These are phyloP conservation scores for Cubamyces lactineus DNA, from an alignment of 768 basidiomycete species.

Conservation along the genomic window DNA sequence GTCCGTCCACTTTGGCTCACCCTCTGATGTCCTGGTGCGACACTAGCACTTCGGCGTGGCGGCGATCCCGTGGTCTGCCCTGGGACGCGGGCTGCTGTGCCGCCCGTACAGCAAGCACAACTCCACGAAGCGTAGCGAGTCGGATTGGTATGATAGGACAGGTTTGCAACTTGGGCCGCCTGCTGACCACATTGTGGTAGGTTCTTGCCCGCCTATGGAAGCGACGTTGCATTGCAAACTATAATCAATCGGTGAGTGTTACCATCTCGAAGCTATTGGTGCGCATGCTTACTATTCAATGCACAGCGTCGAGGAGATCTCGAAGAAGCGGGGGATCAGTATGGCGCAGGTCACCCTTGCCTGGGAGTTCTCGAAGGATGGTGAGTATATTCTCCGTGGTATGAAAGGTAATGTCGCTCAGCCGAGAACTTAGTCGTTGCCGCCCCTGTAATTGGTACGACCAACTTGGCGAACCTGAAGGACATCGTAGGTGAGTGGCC, in stretches of 20 bases:
- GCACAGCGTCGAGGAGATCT: conserved; percentile 41
- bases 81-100: conserved; percentile 39
- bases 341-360: conserved; percentile 48
- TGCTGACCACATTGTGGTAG: not conserved
- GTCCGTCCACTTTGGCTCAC: not conserved
- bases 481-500: conserved; percentile 37
- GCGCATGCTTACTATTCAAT: not conserved
- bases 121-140: conserved; percentile 29
- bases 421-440: conserved; percentile 26
- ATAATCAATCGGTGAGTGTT: conserved; percentile 23
- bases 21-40: not conserved
- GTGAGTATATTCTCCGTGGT: not conserved
- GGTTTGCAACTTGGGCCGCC: too few relatives aligned
- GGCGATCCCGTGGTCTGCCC: conserved; percentile 44
- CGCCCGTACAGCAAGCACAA: conserved; percentile 30
- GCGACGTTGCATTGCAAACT: conserved; percentile 3
- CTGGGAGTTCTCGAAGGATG: conserved; percentile 36
- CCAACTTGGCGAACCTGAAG: conserved; percentile 39
- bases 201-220: conserved; percentile 15
- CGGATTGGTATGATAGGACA: conserved; percentile 28
- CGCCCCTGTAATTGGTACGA: conserved; percentile 47
- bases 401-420: not conserved
- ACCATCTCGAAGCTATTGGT: not conserved
- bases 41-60: conserved; percentile 38
- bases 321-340: conserved; percentile 40